Evolutionary conservation across 2,329 filamentous ascomycete species (phyloP), one percentile per base, ranked within the genome.

Genomic region (Tolypocladium album): DNA sequence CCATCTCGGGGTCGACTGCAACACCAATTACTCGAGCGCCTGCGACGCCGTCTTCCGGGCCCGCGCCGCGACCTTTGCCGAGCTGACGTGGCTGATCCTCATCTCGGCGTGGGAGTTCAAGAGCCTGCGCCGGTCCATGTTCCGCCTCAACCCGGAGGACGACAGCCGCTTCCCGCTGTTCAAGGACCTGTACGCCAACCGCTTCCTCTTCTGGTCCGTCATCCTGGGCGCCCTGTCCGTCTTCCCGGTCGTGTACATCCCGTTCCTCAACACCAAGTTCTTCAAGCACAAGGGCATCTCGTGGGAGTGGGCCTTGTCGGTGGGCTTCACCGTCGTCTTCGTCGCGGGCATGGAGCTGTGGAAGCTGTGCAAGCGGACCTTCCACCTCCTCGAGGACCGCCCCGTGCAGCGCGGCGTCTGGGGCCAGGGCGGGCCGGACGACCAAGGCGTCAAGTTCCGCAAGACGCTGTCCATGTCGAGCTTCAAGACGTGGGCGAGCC

Each of bases 101-200:
- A 80, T 91, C 68, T 84, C 88, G 1, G 88, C 88, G 2, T 92
- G 88, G 88, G 88, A 91, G 74, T 88, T 90, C 75, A 87, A 90
- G 74, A 83, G 87, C 67, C 82, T 89, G 68, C 83, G 86, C 7
- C 84, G 87, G 17, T 88, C 85, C 53, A 81, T 91, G 74, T 90
- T 91, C 78, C 79, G 81, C 52, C 82, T 90, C 68, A 78, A 85
- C 66, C 79, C 82, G 1, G 76, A 80, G 34, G 76, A 78, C 70
- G 69, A 72, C 47, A 80, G 77, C 63, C 71, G 68, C 45, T 81
- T 84, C 69, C 78, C 82, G 36, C 70, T 86, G 56, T 82, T 83
- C 73, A 76, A 78, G 68, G 87, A 89, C 64, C 71, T 91, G 8
- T 89, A 85, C 75, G 76, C 79, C 63, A 92, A 92, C 76, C 78